A percentile compares a stretch with the other conserved stretches of the same genome.
phyloP scores from a whole-genome alignment of 768 basidiomycete genomes.

The Leccinum fibrillosum region DNA sequence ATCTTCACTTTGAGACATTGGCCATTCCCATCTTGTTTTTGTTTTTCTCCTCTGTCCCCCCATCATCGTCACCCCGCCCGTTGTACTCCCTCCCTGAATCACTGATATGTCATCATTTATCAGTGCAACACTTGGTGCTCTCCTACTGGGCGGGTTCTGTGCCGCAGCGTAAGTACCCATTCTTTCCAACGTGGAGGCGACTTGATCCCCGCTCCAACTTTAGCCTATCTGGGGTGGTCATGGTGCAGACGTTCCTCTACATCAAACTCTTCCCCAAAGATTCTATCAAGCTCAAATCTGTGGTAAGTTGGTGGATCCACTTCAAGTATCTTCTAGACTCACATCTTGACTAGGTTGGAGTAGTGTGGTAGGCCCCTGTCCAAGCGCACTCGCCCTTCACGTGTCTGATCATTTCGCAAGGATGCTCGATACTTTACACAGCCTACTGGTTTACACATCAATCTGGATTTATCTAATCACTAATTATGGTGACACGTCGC shows the following conservation, averaged over 20 bases:
- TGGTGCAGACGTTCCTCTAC: constrained; percentile 29
- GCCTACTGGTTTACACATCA: constrained; percentile 37
- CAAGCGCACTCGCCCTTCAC: background rate
- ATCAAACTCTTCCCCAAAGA: constrained; percentile 29
- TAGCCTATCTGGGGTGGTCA: constrained; percentile 29
- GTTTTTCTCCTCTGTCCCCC: background rate
- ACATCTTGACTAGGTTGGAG: constrained; percentile 19
- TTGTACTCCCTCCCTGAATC: background rate
- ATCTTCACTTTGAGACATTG: background rate
- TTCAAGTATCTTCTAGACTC: background rate
- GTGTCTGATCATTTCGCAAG: constrained; percentile 3
- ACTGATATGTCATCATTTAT: constrained; percentile 12
- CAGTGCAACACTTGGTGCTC: constrained; percentile 25
- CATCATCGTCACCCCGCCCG: background rate
- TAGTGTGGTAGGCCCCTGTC: constrained; percentile 21
- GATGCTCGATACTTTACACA: constrained; percentile 39
- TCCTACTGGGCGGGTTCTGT: constrained; percentile 29
- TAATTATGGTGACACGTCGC: constrained; percentile 37
- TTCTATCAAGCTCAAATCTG: constrained; percentile 16
- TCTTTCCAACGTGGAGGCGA: background rate
- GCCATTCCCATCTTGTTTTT: too few relatives aligned
- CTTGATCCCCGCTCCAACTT: background rate
- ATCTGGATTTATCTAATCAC: constrained; percentile 44
- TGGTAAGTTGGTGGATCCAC: constrained; percentile 13
- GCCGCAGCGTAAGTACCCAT: constrained; percentile 24